phyloP scores from a whole-genome alignment of 2,329 filamentous ascomycete species.

The Fusarium sp. region DNA sequence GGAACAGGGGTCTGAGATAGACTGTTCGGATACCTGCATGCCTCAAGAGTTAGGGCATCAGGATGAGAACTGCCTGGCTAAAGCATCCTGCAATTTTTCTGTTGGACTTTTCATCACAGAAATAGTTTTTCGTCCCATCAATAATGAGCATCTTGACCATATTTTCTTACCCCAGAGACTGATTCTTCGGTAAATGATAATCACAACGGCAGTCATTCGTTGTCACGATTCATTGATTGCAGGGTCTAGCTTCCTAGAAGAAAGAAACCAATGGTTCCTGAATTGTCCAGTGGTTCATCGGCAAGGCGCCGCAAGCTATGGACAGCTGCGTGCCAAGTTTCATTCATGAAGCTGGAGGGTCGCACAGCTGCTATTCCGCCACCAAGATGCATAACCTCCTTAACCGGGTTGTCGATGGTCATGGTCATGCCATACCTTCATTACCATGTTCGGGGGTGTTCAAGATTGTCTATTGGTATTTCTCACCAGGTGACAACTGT shows the following conservation, averaged over 20 bases:
- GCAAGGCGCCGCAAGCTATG: slow-evolving; percentile 36
- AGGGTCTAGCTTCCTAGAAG: background rate
- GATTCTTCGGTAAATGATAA: background rate
- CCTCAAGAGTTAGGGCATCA: background rate
- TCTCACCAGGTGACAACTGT: background rate
- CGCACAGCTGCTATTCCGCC: slow-evolving; percentile 28
- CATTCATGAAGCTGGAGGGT: slow-evolving; percentile 30
- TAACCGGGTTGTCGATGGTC: background rate
- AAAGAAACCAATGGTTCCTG: background rate
- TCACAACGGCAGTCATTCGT: background rate
- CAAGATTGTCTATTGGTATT: background rate
- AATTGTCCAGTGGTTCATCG: slow-evolving; percentile 6
- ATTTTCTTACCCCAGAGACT: background rate
- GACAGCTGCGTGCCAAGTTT: slow-evolving; percentile 32
- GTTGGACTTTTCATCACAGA: background rate
- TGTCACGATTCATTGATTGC: slow-evolving; percentile 15
- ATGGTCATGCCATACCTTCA: background rate
- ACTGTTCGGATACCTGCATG: slow-evolving; percentile 30
- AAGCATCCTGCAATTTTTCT: slow-evolving; percentile 22
- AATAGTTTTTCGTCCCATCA: background rate
- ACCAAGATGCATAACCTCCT: slow-evolving; percentile 8
- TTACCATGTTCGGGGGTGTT: background rate
- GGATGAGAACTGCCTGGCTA: background rate
- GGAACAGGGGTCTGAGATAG: slow-evolving; percentile 18
- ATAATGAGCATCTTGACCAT: background rate